Evolutionary conservation across 2,329 filamentous ascomycete genomes (phyloP).

Genomic region (Purpureocillium lavendulum): DNA sequence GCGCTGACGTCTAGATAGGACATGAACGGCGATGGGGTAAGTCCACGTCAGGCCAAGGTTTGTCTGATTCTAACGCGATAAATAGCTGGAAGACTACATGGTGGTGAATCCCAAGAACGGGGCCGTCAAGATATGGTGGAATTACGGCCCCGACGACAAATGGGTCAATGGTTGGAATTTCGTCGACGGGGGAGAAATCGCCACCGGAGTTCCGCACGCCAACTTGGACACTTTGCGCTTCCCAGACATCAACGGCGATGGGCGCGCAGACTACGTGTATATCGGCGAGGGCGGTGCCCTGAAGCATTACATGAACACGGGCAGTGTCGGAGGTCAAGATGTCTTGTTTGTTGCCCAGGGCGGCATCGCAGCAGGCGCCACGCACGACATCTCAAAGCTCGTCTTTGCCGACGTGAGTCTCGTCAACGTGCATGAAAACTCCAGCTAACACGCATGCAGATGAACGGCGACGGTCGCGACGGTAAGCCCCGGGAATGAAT

Average conservation of each 20-base stretch:
- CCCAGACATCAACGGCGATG: conserved; percentile 17
- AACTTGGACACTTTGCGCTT: conserved; percentile 14
- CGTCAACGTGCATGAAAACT: too few species aligned
- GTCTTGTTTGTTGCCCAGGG: conserved; percentile 5
- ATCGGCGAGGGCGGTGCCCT: conserved; percentile 13
- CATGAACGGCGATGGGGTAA: conserved; percentile 12
- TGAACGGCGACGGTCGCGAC: neutral
- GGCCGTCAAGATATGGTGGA: conserved; percentile 11
- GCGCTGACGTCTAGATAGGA: conserved; percentile 2
- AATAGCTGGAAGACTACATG: conserved; percentile 11
- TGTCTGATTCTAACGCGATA: too few species aligned
- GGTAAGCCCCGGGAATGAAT: neutral
- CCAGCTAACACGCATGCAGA: neutral
- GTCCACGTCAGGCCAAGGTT: neutral
- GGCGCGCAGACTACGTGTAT: conserved; percentile 15
- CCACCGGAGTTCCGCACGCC: conserved; percentile 13
- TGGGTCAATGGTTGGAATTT: conserved; percentile 14
- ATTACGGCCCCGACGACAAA: conserved; percentile 9
- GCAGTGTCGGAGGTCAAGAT: conserved; percentile 7
- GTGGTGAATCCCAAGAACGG: conserved; percentile 8
- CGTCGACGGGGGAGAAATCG: conserved; percentile 13
- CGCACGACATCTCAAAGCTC: conserved; percentile 7
- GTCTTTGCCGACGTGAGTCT: conserved; percentile 3
- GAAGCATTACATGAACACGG: conserved; percentile 12
- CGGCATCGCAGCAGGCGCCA: conserved; percentile 9